Conservation (phyloP, 208 protist species). For the Spongospora subterranea region DNA sequence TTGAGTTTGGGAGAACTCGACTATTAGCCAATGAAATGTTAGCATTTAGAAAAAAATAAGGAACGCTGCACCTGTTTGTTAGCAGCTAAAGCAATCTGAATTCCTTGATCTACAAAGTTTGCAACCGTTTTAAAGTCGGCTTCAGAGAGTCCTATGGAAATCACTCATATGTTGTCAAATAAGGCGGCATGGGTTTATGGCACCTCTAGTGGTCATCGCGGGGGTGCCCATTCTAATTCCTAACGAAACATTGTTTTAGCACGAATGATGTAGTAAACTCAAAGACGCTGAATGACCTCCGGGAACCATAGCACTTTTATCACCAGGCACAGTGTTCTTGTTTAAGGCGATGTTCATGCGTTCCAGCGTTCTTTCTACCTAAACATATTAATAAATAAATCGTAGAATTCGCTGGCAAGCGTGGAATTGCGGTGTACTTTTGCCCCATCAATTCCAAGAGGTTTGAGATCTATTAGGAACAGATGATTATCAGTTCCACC, state of each 20-base stretch:
- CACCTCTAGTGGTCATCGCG: conserved; percentile 90
- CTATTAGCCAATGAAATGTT: not conserved
- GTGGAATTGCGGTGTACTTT: conserved; percentile 72
- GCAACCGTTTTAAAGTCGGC: conserved; percentile 85
- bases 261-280: not conserved
- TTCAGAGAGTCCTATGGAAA: conserved; percentile 77
- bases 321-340: conserved; percentile 95
- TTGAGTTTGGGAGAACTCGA: not conserved
- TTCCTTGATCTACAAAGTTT: conserved; percentile 83
- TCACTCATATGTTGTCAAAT: not conserved
- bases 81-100: conserved; percentile 78
- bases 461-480: conserved; percentile 93
- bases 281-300: not conserved
- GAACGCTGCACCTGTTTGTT: not conserved
- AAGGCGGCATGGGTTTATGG: not conserved
- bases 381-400: too few relatives aligned
- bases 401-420: not conserved
- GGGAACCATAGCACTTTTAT: conserved; percentile 81
- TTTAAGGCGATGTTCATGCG: conserved; percentile 89
- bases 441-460: conserved; percentile 88
- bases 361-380: conserved; percentile 82
- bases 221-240: conserved; percentile 92
- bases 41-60: not conserved
- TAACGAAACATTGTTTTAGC: conserved; percentile 76
- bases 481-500: conserved; percentile 97